Percentiles rank a stretch among this genome's conserved stretches.
These are phyloP conservation scores for Hymenoscyphus salicellus DNA, from an alignment of 2,329 filamentous ascomycete species.

Conservation along the genomic window DNA sequence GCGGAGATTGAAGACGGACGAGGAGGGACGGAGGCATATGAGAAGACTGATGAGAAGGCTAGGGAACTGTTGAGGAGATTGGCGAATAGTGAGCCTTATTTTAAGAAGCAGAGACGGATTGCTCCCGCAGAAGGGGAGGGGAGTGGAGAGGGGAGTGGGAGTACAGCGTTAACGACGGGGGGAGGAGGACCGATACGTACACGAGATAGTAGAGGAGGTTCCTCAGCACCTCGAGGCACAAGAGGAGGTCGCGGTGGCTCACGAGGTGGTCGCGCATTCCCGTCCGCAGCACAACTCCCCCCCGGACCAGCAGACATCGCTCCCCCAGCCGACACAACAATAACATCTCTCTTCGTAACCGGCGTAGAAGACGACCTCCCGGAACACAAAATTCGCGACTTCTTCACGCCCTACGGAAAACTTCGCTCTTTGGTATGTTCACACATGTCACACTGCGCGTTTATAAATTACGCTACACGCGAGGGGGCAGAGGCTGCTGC, in stretches of 20 bases:
- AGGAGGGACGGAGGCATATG: conserved; percentile 82
- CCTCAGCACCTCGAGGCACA: conserved; percentile 37
- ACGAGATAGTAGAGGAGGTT: conserved; percentile 56
- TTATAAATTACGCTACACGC: conserved; percentile 87
- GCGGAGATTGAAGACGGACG: conserved; percentile 90
- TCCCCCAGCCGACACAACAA: conserved; percentile 77
- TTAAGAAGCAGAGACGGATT: conserved; percentile 78
- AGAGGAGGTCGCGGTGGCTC: conserved; percentile 41
- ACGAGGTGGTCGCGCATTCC: conserved; percentile 55
- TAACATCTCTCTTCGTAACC: conserved; percentile 91
- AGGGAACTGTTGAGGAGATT: conserved; percentile 79
- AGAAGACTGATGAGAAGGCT: conserved; percentile 96
- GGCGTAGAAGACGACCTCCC: conserved; percentile 95
- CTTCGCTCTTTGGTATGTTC: conserved; percentile 92
- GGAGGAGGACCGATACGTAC: conserved; percentile 77
- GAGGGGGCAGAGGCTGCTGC: conserved; percentile 84
- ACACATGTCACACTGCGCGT: conserved; percentile 95
- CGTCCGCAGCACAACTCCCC: conserved; percentile 69
- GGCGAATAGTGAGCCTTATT: conserved; percentile 92
- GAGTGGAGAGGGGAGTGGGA: conserved; percentile 39
- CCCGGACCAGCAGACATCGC: conserved; percentile 81
- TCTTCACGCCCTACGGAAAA: conserved; percentile 85
- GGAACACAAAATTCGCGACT: conserved; percentile 84
- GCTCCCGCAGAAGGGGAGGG: conserved; percentile 53
- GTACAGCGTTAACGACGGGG: conserved; percentile 43